phyloP scores from a whole-genome alignment of 225 moss, liverwort and hornwort genomes.

The Sphagnum tenellum region DNA sequence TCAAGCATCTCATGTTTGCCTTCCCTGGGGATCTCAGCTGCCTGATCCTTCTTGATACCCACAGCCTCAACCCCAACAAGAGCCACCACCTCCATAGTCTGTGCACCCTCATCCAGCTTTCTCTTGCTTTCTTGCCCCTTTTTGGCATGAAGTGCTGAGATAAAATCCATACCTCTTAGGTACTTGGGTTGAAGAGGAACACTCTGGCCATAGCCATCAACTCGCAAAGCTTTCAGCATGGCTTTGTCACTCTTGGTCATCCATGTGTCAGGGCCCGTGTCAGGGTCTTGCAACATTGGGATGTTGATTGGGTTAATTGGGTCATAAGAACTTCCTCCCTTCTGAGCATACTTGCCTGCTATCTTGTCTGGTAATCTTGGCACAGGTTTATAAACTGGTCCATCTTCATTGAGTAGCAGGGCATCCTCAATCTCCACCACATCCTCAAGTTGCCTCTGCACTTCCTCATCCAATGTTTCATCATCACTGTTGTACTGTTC shows the following conservation, averaged over 20 bases:
- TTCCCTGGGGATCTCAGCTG: no score
- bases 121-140: no score
- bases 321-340: slow-evolving; percentile 30
- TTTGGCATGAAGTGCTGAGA: no score
- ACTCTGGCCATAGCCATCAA: slow-evolving; percentile 13
- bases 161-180: no score
- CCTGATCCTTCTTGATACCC: no score
- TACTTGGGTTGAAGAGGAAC: no score
- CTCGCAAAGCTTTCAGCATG: slow-evolving; percentile 52
- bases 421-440: slow-evolving; percentile 81
- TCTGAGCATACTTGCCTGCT: slow-evolving; percentile 19
- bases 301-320: slow-evolving; percentile 83
- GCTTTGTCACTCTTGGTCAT: slow-evolving; percentile 80
- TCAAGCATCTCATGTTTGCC: no score
- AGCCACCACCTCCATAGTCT: no score
- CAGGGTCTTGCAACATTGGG: slow-evolving; percentile 87
- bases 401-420: slow-evolving; percentile 57
- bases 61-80: no score
- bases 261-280: slow-evolving; percentile 61
- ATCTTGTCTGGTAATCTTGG: slow-evolving; percentile 23
- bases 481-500: slow-evolving; percentile 73
- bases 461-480: slow-evolving; percentile 67
- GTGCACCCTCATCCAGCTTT: no score
- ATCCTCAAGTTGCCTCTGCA: slow-evolving; percentile 57
- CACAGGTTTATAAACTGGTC: slow-evolving; percentile 20